phyloP scores from a whole-genome alignment of 495 filamentous ascomycete genomes.

The Lophiostoma macrostomum region DNA sequence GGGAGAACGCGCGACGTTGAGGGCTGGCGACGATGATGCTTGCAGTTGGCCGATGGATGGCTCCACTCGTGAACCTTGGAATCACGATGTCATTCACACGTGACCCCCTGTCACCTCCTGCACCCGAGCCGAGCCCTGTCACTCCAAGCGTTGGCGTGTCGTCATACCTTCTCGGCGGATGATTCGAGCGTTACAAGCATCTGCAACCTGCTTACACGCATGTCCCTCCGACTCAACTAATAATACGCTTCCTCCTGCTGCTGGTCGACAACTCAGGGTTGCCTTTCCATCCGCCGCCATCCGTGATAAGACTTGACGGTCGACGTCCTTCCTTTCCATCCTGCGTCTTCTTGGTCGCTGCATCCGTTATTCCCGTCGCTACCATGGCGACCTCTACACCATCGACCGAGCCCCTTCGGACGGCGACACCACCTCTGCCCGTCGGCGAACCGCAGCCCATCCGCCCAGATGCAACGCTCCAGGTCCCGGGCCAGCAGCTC shows the following conservation, averaged over 20 bases:
- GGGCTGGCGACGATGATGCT: neutral
- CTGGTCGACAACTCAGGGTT: neutral
- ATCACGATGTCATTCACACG: no score
- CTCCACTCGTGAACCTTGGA: no score
- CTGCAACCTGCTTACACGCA: constrained; percentile 30
- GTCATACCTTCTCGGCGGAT: no score
- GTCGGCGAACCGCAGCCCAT: neutral
- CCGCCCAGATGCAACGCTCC: neutral
- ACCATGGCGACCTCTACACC: constrained; percentile 7
- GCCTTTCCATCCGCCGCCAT: constrained; percentile 16
- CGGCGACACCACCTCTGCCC: neutral
- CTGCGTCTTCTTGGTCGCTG: no score
- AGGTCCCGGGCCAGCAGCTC: constrained; percentile 11
- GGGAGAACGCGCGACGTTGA: neutral
- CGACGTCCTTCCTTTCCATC: neutral
- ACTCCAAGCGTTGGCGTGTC: neutral
- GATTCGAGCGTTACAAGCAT: neutral
- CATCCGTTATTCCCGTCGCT: neutral
- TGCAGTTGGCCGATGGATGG: neutral
- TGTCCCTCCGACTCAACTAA: no score
- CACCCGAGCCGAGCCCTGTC: neutral
- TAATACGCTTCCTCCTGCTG: neutral
- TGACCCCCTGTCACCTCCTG: no score
- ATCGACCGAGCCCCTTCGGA: constrained; percentile 23
- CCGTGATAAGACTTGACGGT: constrained; percentile 3